Evolutionary conservation across 257 asterid species (phyloP).

Genomic region (Handroanthus guayacan): DNA sequence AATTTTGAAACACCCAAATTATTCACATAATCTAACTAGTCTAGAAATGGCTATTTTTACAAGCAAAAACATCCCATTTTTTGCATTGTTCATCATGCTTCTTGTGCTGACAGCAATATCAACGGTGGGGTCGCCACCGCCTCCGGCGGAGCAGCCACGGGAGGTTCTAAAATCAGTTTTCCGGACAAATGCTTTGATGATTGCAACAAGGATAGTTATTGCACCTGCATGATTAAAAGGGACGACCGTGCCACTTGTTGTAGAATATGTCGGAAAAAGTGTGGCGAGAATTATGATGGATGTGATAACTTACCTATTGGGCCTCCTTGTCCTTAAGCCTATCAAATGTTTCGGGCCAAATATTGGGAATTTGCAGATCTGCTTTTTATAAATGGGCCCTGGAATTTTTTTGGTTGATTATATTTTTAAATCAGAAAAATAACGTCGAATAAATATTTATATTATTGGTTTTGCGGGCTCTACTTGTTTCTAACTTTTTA

Average conservation of each 20-base stretch:
- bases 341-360: background rate
- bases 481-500: too few relatives aligned
- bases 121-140: background rate
- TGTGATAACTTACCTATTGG: background rate
- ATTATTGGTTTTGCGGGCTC: too few relatives aligned
- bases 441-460: too few relatives aligned
- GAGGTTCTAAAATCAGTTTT: background rate
- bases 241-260: background rate
- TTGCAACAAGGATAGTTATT: slow-evolving; percentile 12
- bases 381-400: background rate
- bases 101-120: background rate
- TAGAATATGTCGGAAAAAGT: background rate
- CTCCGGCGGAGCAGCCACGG: background rate
- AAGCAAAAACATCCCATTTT: background rate
- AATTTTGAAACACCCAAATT: too few relatives aligned
- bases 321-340: slow-evolving; percentile 8
- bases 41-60: background rate
- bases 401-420: background rate
- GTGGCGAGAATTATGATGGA: background rate
- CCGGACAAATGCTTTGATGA: slow-evolving; percentile 4
- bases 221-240: background rate
- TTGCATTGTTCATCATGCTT: background rate
- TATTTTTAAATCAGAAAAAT: too few relatives aligned
- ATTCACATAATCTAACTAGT: background rate
- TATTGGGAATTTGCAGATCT: background rate